These are phyloP conservation scores for Aspergillus sergii DNA, from an alignment of 2,329 filamentous ascomycete genomes.

Conservation along the genomic window DNA sequence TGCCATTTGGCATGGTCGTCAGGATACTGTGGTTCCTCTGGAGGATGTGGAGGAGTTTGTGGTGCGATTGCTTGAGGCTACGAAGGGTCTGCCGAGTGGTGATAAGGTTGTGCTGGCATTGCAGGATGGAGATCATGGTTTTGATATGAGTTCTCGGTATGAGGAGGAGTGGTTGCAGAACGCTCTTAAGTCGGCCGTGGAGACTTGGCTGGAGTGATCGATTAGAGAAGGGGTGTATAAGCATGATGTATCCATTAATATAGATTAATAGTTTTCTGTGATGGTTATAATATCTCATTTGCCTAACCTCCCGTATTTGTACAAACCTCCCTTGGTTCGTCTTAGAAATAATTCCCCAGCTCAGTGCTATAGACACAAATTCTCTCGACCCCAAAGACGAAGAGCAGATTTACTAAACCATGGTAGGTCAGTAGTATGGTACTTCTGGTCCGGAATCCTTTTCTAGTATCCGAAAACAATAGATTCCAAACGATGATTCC, in stretches of 20 bases:
- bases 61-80: conserved; percentile 20
- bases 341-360: too few relatives aligned
- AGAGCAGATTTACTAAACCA: too few relatives aligned
- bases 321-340: too few relatives aligned
- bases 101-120: conserved; percentile 29
- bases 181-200: conserved; percentile 24
- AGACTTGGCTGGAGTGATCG: conserved; percentile 30
- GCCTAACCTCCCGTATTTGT: too few relatives aligned
- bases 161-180: conserved; percentile 35
- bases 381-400: too few relatives aligned
- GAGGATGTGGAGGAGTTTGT: conserved; percentile 33
- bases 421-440: too few relatives aligned
- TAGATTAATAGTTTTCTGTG: too few relatives aligned
- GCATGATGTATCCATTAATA: neutral
- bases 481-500: too few relatives aligned
- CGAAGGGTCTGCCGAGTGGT: conserved; percentile 25
- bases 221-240: neutral
- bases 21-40: conserved; percentile 36
- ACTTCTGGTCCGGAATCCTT: too few relatives aligned
- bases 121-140: conserved; percentile 41
- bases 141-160: conserved; percentile 29
- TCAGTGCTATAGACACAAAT: too few relatives aligned
- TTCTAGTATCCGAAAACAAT: too few relatives aligned
- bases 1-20: conserved; percentile 37
- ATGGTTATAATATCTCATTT: too few relatives aligned